Percentiles rank a stretch among this genome's conserved stretches.
Conservation (phyloP, 2,329 filamentous ascomycete genomes). For the Orbilia javanica region DNA sequence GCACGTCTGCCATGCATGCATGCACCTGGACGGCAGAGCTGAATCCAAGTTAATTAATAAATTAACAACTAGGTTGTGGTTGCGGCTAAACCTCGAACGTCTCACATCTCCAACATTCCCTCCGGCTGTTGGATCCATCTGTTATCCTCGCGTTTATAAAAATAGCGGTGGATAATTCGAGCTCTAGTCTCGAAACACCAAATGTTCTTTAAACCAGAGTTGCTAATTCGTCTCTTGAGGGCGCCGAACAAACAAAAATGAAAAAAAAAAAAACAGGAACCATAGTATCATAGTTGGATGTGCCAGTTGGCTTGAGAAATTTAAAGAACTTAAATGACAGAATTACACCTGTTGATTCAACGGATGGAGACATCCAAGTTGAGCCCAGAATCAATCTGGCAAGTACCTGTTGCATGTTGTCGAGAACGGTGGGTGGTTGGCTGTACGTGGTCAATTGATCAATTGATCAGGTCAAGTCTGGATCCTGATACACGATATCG, state of each 20-base stretch:
- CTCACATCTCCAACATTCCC: slow-evolving; percentile 23
- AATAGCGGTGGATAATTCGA: background rate
- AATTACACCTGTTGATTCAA: background rate
- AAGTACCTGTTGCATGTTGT: no score
- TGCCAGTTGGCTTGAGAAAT: background rate
- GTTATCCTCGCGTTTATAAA: slow-evolving; percentile 10
- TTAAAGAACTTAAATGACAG: background rate
- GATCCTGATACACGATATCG: background rate
- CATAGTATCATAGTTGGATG: no score
- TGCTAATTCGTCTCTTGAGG: no score
- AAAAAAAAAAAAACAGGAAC: background rate
- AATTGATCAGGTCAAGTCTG: background rate
- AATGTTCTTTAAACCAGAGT: slow-evolving; percentile 17
- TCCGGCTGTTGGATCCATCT: slow-evolving; percentile 1
- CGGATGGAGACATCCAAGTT: background rate
- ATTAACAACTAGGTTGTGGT: slow-evolving; percentile 35
- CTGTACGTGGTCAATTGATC: slow-evolving; percentile 6
- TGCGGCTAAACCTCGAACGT: slow-evolving; percentile 38
- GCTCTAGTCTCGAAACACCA: slow-evolving; percentile 6
- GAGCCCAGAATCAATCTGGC: background rate
- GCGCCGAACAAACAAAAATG: background rate
- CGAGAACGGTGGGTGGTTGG: background rate
- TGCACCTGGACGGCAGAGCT: background rate
- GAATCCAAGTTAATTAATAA: no score
- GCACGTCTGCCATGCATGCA: no score